Base-by-base conservation (phyloP, 805 yeast species). In the Saccharomycopsis babjevae region DNA sequence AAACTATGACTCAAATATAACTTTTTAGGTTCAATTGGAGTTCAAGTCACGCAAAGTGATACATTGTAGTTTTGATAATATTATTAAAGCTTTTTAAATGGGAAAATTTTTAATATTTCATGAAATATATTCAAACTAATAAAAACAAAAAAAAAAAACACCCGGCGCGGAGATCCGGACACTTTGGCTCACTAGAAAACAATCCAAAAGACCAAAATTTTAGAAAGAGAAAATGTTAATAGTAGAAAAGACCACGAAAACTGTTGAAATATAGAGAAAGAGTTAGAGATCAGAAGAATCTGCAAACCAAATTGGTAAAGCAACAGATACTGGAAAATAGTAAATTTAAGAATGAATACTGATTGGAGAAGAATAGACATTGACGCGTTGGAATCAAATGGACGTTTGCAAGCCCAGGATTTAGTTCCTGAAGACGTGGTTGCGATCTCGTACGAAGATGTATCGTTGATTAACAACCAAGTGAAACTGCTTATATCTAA, bases 301-400 rank as follows among this genome's bases (percentile, higher is more conserved):
- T 8, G 10, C 11, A 34, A 34, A 28, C 6, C 32, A 28, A 6
- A 28, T 28, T 4, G 32, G 32, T 4, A 28, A 28, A 28, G 6
- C 3, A 28, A 28, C 32, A 28, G 32, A 28, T 4, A 28, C 6
- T 28, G 32, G 32, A 28, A 28, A n/a, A n/a, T n/a, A n/a, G 18
- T 16, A 40, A 40, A 7, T 5, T 8, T n/a, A 40, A 40, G 46
- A 18, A 60, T 62, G 62, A 42, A 43, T 32, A 55, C 64, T 16
- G 91, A 86, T 70, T 88, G 96, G 96, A 87, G 99, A 81, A 84
- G 94, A 80, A 89, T 93, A 67, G 97, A 94, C 72, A 85, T 94
- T 59, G 98, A 94, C 73, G 88, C 90, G 18, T 84, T 84, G 66
- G 97, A 92, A 70, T 88, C 96, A 3, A 97, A 92, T 56, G 81